Percentiles rank a stretch among this genome's conserved stretches.
These are phyloP conservation scores for Plenodomus biglobosus DNA, from an alignment of 2,329 filamentous ascomycete genomes.

Conservation along the genomic window DNA sequence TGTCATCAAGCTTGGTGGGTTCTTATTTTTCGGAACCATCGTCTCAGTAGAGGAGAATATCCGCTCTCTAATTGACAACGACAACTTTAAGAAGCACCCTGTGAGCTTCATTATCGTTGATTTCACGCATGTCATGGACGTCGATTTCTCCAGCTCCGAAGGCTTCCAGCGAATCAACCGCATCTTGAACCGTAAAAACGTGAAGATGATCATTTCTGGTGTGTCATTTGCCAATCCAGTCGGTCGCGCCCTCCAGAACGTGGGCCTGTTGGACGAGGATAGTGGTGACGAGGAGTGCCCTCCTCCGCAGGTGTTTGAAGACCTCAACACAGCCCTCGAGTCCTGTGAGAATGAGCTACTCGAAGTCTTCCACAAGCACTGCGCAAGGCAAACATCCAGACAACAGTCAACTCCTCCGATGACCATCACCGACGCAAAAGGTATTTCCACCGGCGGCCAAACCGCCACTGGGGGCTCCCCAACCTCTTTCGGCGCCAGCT, in stretches of 20 bases:
- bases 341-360: conserved; percentile 93
- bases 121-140: conserved; percentile 82
- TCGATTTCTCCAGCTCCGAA: conserved; percentile 95
- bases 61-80: conserved; percentile 76
- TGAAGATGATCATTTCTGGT: conserved; percentile 80
- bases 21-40: conserved; percentile 98
- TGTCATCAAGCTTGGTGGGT: conserved; percentile 88
- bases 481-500: conserved; percentile 30
- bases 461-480: conserved; percentile 24
- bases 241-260: conserved; percentile 76
- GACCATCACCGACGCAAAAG: conserved; percentile 29
- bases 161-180: conserved; percentile 92
- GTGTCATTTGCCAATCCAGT: conserved; percentile 75
- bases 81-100: conserved; percentile 73
- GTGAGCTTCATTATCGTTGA: conserved; percentile 91
- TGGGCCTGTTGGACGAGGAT: conserved; percentile 75
- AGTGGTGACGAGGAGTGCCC: conserved; percentile 62
- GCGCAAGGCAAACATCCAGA: conserved; percentile 38
- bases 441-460: conserved; percentile 11
- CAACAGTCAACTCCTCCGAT: conserved; percentile 43
- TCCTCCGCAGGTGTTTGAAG: conserved; percentile 69
- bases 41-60: conserved; percentile 92
- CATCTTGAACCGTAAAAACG: conserved; percentile 72
- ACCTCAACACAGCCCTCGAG: conserved; percentile 90
- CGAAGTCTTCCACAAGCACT: conserved; percentile 58